Conservation (phyloP, 1,284 basidiomycete genomes). For the Phellopilus nigrolimitatus region DNA sequence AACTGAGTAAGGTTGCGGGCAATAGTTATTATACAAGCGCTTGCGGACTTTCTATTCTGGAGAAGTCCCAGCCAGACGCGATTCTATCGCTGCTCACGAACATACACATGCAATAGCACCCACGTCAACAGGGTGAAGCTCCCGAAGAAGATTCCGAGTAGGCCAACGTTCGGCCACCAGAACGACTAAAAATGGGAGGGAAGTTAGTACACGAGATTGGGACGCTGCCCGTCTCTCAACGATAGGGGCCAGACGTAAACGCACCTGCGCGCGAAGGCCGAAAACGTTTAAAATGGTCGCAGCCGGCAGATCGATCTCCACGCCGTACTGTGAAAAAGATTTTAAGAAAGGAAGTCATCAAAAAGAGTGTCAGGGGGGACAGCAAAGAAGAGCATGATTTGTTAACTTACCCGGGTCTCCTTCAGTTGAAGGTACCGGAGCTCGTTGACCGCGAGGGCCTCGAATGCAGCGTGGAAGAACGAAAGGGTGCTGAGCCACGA, state of each 20-base stretch:
- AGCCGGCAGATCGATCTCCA: constrained; percentile 92
- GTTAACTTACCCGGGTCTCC: constrained; percentile 68
- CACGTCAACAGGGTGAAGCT: constrained; percentile 73
- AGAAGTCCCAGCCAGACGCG: neutral
- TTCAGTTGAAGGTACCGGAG: constrained; percentile 89
- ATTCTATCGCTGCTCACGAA: constrained; percentile 79
- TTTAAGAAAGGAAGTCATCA: neutral
- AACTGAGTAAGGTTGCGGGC: too few species aligned
- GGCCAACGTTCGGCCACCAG: constrained; percentile 91
- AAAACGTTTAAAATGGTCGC: constrained; percentile 89
- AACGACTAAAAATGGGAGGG: constrained; percentile 56
- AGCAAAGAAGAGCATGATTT: constrained; percentile 18
- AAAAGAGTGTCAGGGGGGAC: constrained; percentile 11
- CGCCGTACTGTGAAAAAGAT: constrained; percentile 62
- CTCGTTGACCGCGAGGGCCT: constrained; percentile 94
- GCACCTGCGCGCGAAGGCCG: constrained; percentile 78
- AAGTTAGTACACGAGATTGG: neutral
- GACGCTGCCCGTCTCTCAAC: too few species aligned
- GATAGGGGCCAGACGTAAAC: constrained; percentile 22
- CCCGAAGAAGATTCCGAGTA: constrained; percentile 81
- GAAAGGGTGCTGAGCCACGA: constrained; percentile 86
- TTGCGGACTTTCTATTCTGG: neutral
- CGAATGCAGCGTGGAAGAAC: constrained; percentile 99
- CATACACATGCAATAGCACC: constrained; percentile 79
- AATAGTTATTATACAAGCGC: too few species aligned